Evolutionary conservation across 2,329 filamentous ascomycete genomes (phyloP).

Genomic region (Aspergillus fumigatus): DNA sequence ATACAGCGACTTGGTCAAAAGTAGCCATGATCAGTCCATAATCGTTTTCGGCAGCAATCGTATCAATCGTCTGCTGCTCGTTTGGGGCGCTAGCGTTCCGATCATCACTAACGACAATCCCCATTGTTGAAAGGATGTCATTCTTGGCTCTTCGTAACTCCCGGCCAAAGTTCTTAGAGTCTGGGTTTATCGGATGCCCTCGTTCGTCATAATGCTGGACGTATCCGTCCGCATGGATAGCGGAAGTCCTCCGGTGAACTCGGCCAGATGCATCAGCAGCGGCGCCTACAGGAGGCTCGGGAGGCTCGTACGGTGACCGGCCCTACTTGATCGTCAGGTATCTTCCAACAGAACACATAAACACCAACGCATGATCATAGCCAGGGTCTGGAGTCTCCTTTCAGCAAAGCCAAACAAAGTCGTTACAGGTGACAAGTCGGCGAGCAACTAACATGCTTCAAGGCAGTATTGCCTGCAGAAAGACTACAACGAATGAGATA

Average conservation of each 20-base stretch:
- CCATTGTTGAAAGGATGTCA: conserved; percentile 47
- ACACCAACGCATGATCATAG: not conserved
- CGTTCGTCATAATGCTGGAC: conserved; percentile 45
- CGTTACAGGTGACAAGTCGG: not conserved
- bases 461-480: not conserved
- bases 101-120: conserved; percentile 43
- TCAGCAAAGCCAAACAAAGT: not conserved
- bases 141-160: conserved; percentile 46
- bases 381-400: not conserved
- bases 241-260: conserved; percentile 19
- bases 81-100: conserved; percentile 30
- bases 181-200: conserved; percentile 44
- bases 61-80: conserved; percentile 36
- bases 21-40: conserved; percentile 40
- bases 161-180: conserved; percentile 36
- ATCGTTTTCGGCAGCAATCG: conserved; percentile 40
- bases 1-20: conserved; percentile 38
- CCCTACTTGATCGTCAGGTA: conserved; percentile 32
- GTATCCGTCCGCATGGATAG: conserved; percentile 38
- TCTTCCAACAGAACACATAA: not conserved
- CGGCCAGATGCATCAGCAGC: conserved; percentile 17
- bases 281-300: conserved; percentile 24
- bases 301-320: conserved; percentile 44
- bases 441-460: not conserved
- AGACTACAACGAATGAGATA: not conserved